Percentiles rank a stretch among this genome's conserved stretches.
Evolutionary conservation across 2,329 filamentous ascomycete genomes (phyloP).

Genomic region (Apiospora arundinis): DNA sequence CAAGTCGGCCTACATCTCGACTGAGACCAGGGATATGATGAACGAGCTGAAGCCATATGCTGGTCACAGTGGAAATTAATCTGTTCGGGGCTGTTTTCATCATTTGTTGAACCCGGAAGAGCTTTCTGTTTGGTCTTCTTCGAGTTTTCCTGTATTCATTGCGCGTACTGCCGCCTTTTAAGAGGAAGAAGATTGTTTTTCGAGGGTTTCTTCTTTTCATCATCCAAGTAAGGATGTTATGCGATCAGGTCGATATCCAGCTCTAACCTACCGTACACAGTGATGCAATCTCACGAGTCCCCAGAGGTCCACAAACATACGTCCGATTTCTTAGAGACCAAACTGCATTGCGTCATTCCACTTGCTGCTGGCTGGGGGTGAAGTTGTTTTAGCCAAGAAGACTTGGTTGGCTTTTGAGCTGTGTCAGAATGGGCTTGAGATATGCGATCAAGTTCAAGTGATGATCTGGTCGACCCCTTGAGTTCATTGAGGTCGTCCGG

Average conservation of each 20-base stretch:
- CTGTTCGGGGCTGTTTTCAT: background rate
- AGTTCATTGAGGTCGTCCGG: slow-evolving; percentile 5
- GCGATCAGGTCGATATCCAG: background rate
- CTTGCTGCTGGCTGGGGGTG: slow-evolving; percentile 7
- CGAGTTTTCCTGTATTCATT: slow-evolving; percentile 2
- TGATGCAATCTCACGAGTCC: background rate
- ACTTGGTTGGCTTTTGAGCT: background rate
- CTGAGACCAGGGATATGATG: slow-evolving; percentile 14
- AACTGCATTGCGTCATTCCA: background rate
- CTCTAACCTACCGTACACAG: too few species aligned
- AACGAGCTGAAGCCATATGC: slow-evolving; percentile 17
- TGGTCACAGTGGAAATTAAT: slow-evolving; percentile 2
- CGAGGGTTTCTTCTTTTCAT: background rate
- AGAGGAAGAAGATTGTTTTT: background rate
- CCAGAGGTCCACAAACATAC: background rate
- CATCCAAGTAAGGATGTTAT: slow-evolving; percentile 5
- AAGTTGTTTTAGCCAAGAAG: background rate
- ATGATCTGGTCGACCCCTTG: background rate
- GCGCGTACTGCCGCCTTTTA: background rate
- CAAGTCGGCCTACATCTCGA: slow-evolving; percentile 20
- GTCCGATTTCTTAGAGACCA: background rate
- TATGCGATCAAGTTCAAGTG: slow-evolving; percentile 1
- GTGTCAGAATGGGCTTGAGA: background rate
- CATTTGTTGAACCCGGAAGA: background rate
- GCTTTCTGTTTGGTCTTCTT: background rate